Evolutionary conservation across 192 early-diverging fungal genomes (phyloP).

Genomic region (Linnemannia hyalina): DNA sequence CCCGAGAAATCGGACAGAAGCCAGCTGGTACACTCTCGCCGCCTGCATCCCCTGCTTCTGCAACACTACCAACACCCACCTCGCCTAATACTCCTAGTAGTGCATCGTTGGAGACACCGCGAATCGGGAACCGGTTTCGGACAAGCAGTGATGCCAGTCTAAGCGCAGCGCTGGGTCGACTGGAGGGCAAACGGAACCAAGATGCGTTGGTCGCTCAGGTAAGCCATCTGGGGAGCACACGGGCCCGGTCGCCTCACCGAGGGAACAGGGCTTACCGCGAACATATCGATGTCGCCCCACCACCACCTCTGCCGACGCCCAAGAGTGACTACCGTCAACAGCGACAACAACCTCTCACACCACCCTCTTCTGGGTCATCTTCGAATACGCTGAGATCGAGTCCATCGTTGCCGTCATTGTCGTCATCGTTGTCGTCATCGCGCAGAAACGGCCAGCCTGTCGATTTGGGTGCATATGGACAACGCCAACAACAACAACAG

Average conservation of each 20-base stretch:
- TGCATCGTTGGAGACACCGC: constrained; percentile 5
- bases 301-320: constrained; percentile 26
- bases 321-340: constrained; percentile 37
- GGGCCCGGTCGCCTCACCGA: constrained; percentile 36
- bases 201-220: constrained; percentile 41
- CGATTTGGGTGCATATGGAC: constrained; percentile 29
- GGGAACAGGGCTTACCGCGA: constrained; percentile 23
- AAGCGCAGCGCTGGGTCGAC: constrained; percentile 39
- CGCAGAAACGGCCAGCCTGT: background rate
- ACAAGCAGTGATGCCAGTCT: constrained; percentile 51
- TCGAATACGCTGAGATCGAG: background rate
- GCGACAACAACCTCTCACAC: constrained; percentile 9
- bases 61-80: background rate
- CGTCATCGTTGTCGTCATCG: background rate
- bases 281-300: constrained; percentile 14
- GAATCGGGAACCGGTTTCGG: constrained; percentile 33
- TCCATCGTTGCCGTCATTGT: background rate
- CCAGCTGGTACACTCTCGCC: background rate
- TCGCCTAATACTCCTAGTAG: background rate
- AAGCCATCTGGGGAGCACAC: constrained; percentile 42
- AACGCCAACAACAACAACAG: constrained; percentile 17
- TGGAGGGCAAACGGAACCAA: constrained; percentile 45
- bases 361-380: background rate
- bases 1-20: background rate
- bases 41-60: background rate